Evolutionary conservation across 306 rosid genomes (phyloP).

Genomic region (Astragalus membranaceus): DNA sequence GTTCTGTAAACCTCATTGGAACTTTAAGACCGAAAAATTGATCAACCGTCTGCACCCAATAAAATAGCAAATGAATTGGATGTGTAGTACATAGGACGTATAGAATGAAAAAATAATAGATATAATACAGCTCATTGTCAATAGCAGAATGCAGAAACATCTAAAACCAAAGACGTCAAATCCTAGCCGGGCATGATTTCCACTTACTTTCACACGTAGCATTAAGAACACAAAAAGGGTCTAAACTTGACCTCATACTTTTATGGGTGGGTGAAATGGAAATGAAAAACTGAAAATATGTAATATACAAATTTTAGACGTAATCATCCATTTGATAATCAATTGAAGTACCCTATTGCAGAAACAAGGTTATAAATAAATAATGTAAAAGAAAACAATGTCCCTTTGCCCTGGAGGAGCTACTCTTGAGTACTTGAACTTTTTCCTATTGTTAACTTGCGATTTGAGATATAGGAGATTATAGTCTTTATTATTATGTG

Average conservation of each 20-base stretch:
- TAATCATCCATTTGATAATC: background rate
- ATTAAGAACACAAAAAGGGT: background rate
- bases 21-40: slow-evolving; percentile 91
- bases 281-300: slow-evolving; percentile 2
- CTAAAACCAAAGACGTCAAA: background rate
- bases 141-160: background rate
- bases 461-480: background rate
- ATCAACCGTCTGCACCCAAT: slow-evolving; percentile 78
- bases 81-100: background rate
- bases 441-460: background rate
- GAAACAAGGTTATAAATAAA: slow-evolving; percentile 1
- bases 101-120: background rate
- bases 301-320: background rate
- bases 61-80: slow-evolving; percentile 16
- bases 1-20: slow-evolving; percentile 90
- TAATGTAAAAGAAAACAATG: background rate
- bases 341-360: slow-evolving; percentile 1
- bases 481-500: background rate
- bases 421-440: background rate
- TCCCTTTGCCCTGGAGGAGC: slow-evolving; percentile 1
- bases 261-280: background rate
- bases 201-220: background rate
- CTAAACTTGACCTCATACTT: background rate
- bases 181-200: background rate
- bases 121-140: background rate